These are phyloP conservation scores for Aphanomyces astaci DNA, from an alignment of 352 stramenopile genomes.

Conservation along the genomic window DNA sequence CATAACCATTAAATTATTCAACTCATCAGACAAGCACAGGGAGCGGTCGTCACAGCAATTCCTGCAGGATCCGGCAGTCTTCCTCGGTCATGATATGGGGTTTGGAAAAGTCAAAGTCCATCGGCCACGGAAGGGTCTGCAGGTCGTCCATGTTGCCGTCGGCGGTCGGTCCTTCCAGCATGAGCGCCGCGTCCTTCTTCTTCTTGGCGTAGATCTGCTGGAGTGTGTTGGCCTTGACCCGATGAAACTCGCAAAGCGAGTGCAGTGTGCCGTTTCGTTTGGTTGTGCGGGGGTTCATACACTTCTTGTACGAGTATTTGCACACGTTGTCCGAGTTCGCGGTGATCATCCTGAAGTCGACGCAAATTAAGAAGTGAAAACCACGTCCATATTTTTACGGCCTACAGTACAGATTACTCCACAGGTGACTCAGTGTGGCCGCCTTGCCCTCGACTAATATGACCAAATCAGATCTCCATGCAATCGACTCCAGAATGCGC, in stretches of 20 bases:
- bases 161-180: not conserved
- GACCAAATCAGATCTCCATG: not conserved
- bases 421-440: no score
- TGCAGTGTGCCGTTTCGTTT: conserved; percentile 79
- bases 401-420: no score
- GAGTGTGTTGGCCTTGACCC: conserved; percentile 77
- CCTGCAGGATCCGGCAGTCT: not conserved
- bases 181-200: conserved; percentile 1
- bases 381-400: not conserved
- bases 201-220: conserved; percentile 31
- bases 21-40: not conserved
- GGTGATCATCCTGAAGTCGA: not conserved
- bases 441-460: not conserved
- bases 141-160: not conserved
- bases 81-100: not conserved
- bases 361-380: not conserved
- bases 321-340: conserved; percentile 23
- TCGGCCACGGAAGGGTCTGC: not conserved
- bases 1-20: not conserved
- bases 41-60: not conserved
- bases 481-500: not conserved
- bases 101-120: not conserved
- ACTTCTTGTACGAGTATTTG: conserved; percentile 79
- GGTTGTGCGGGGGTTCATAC: conserved; percentile 65
- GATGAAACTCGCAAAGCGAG: conserved; percentile 83